phyloP scores from a whole-genome alignment of 2,329 filamentous ascomycete species.

The Arthrinium puccinioides region DNA sequence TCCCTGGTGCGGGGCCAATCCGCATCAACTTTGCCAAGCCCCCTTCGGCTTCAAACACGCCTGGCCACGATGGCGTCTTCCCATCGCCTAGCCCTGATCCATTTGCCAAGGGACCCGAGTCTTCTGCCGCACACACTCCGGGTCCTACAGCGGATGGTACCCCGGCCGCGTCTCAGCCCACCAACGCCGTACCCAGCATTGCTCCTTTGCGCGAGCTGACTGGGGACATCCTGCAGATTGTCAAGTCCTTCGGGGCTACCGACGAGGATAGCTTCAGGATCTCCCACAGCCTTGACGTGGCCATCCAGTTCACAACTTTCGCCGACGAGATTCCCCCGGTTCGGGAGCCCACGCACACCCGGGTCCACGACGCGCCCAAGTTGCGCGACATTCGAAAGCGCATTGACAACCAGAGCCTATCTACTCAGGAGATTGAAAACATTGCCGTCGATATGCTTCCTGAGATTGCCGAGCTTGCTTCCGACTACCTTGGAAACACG shows the following conservation, averaged over 20 bases:
- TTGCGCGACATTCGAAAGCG: conserved; percentile 93
- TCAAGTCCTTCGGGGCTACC: conserved; percentile 78
- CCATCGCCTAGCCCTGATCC: conserved; percentile 89
- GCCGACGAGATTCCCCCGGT: conserved; percentile 82
- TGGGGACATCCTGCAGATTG: conserved; percentile 77
- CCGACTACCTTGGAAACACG: conserved; percentile 95
- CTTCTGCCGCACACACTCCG: conserved; percentile 29
- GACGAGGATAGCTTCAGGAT: conserved; percentile 73
- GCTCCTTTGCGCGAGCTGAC: conserved; percentile 71
- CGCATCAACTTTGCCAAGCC: conserved; percentile 97
- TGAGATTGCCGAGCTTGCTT: conserved; percentile 89
- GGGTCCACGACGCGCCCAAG: conserved; percentile 88
- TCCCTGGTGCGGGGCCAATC: conserved; percentile 90
- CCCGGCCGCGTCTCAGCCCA: conserved; percentile 24
- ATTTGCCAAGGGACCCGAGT: conserved; percentile 52
- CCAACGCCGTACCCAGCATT: conserved; percentile 51
- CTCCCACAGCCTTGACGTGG: conserved; percentile 63
- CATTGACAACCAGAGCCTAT: conserved; percentile 90
- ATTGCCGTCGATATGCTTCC: conserved; percentile 92
- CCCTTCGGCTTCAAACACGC: conserved; percentile 81
- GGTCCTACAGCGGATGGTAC: conserved; percentile 29
- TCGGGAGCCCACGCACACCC: conserved; percentile 78
- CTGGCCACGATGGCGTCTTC: conserved; percentile 79
- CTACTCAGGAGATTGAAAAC: conserved; percentile 80
- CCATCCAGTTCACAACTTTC: conserved; percentile 68